Base-by-base conservation (phyloP, 2,329 filamentous ascomycete genomes). In the Colletotrichum agaves region DNA sequence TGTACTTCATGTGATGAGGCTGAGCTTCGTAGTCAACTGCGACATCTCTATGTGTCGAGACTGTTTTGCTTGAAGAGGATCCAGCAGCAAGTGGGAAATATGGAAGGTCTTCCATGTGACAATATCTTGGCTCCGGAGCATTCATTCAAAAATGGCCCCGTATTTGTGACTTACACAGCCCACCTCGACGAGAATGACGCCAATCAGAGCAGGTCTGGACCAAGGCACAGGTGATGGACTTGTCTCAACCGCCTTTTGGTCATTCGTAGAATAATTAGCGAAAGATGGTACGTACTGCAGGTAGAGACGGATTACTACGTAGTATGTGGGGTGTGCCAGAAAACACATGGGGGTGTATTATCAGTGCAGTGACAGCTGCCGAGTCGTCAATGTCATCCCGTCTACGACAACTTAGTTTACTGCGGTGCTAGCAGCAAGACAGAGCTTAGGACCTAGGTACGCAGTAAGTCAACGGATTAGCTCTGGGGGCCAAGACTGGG, bases 301-400 rank as follows among this genome's bases (percentile, higher is more conserved):
- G n/a, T n/a, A n/a, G n/a, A n/a, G n/a, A n/a, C n/a, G n/a, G n/a
- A n/a, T n/a, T n/a, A n/a, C n/a, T n/a, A n/a, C n/a, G n/a, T n/a
- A n/a, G n/a, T n/a, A n/a, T 33, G 63, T 63, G 63, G 58, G 33
- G 41, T 41, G 31, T 46, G 56, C 57, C 62, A 64, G 39, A 56
- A 66, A 44, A 23, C 33, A 31, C 63, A 63, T 57, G 63, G 63
- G 59, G 35, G 11, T 57, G 63, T 63, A 35, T 66, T 43, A 66
- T 23, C 6, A 23, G 21, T 63, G 63, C 33, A 59, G 56, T 66
- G 63, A 57, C 58, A 66, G 56, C 46, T 53, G 21, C 62, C 47
- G 46, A n/a, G 62, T 46, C 52, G 19, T 35, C 17, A n/a, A 49
- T 12, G 33, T 63, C 52, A n/a, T 58, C 55, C 55, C 44, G 21